Base-by-base conservation (phyloP, 768 basidiomycete species). In the Boletellus ananas region DNA sequence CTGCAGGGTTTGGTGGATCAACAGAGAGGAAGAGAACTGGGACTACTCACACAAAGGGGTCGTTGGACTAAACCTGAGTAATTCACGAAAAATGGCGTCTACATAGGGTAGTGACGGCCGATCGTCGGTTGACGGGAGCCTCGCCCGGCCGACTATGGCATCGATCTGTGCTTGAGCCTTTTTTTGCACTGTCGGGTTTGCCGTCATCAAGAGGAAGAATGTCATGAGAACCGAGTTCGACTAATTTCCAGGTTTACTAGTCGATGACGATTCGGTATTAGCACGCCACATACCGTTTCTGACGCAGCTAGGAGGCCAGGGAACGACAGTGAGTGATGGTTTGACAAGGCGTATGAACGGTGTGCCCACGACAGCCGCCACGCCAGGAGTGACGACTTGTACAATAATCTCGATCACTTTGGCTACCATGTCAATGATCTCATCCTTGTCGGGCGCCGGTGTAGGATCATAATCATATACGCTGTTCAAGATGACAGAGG, bases 391-490 rank as follows among this genome's bases (percentile, higher is more conserved):
- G 0, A 46, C 6, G 0, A 7, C 21, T 10, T 16, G 18, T 0
- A 14, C 4, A 5, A 25, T 5, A 9, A 23, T 13, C 0, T 51
- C 18, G 16, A 47, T 27, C 3, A 44, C 21, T 1, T 47, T 47
- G 16, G 14, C 42, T 0, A 21, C n/a, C 7, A 38, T 35, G 6
- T 41, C 23, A 6, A 51, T 25, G 1, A 57, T 9, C 10, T 55
- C 41, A 12, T 58, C 58, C 6, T 51, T 37, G 25, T 38, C 44
- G n/a, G 49, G 45, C 33, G 8, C 44, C n/a, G 49, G 45, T 34
- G 8, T 18, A 6, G 55, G 55, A 16, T 61, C 52, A 21, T 60
- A 60, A 41, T 58, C 44, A 5, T 61, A 60, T 0, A 39, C 34
- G 6, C 55, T 45, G 16, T 54, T 57, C 45, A 60, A n/a, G 6